Conservation (phyloP, 2,329 filamentous ascomycete species). For the Taxawa tesnikishii region DNA sequence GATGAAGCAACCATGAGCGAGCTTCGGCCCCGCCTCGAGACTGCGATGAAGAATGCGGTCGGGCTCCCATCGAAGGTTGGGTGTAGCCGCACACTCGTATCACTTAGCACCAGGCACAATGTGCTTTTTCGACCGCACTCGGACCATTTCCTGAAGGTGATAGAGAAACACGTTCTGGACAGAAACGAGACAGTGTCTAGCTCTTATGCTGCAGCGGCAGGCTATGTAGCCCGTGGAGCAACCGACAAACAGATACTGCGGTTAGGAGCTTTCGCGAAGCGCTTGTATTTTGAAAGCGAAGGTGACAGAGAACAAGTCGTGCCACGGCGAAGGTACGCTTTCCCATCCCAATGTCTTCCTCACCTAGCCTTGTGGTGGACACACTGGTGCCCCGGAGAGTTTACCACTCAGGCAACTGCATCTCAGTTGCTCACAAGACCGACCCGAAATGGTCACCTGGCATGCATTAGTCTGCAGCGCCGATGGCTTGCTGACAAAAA, state of each 20-base stretch:
- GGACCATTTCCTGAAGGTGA: slow-evolving; percentile 60
- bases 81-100: slow-evolving; percentile 72
- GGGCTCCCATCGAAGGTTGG: slow-evolving; percentile 92
- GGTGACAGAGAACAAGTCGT: slow-evolving; percentile 44
- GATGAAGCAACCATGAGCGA: slow-evolving; percentile 67
- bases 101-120: slow-evolving; percentile 68
- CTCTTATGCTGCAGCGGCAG: slow-evolving; percentile 74
- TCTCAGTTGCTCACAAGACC: too few relatives aligned
- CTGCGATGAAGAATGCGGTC: slow-evolving; percentile 71
- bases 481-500: too few relatives aligned
- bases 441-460: too few relatives aligned
- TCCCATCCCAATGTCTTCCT: too few relatives aligned
- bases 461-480: too few relatives aligned
- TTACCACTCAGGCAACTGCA: too few relatives aligned
- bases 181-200: slow-evolving; percentile 88
- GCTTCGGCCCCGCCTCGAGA: slow-evolving; percentile 60
- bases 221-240: slow-evolving; percentile 65
- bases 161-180: slow-evolving; percentile 75
- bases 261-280: slow-evolving; percentile 44
- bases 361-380: too few relatives aligned
- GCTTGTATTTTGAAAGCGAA: slow-evolving; percentile 71
- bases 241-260: slow-evolving; percentile 45
- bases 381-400: too few relatives aligned
- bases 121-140: slow-evolving; percentile 65
- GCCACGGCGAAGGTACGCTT: slow-evolving; percentile 12